Evolutionary conservation across 768 basidiomycete genomes (phyloP).

Genomic region (Mycena polygramma): DNA sequence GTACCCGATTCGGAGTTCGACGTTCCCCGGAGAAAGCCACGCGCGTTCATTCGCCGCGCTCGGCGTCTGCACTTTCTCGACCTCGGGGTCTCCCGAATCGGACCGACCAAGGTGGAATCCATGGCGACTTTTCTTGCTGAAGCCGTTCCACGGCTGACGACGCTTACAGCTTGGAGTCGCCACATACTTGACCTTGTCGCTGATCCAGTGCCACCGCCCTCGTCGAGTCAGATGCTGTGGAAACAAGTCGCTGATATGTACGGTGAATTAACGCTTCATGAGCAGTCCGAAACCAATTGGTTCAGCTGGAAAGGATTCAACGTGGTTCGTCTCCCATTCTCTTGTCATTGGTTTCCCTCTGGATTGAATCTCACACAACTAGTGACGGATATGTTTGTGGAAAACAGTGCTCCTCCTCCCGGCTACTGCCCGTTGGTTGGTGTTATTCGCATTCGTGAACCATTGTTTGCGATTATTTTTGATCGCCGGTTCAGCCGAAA

Average conservation of each 20-base stretch:
- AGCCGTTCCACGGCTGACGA: background rate
- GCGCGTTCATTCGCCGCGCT: background rate
- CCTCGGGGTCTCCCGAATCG: conserved; percentile 8
- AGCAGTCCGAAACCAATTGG: background rate
- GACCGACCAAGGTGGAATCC: background rate
- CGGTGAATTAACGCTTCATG: background rate
- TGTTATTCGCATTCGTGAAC: too few species aligned
- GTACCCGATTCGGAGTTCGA: background rate
- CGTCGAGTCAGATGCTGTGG: background rate
- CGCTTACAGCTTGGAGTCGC: background rate
- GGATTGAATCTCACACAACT: too few species aligned
- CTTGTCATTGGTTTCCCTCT: background rate
- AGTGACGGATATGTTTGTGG: too few species aligned
- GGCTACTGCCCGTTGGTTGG: too few species aligned
- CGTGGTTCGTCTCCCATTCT: background rate
- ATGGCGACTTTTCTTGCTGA: background rate
- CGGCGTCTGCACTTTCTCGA: background rate
- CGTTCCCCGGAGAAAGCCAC: background rate
- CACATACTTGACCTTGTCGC: background rate
- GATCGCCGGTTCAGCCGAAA: too few species aligned
- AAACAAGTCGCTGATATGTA: background rate
- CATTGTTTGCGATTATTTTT: too few species aligned
- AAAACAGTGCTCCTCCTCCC: too few species aligned
- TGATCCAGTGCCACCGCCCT: background rate
- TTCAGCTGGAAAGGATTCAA: conserved; percentile 1